Base-by-base conservation (phyloP, 2,329 filamentous ascomycete species). In the Talaromyces atroroseus region DNA sequence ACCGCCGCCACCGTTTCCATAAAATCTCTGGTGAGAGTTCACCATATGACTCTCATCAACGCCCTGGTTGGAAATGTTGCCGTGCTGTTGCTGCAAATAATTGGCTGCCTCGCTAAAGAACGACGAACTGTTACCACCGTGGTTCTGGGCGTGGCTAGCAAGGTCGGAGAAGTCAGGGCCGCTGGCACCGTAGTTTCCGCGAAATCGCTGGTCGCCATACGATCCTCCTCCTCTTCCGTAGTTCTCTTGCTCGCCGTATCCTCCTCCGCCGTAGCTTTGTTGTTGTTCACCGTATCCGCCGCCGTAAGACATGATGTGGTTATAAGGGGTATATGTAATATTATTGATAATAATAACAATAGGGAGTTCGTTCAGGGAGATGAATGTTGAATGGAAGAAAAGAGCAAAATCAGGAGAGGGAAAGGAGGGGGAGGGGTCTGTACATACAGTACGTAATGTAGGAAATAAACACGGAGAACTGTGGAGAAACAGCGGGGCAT, bases 21-120 rank as follows among this genome's bases (percentile, higher is more conserved):
- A 95, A 66, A 87, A 83, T 58, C 87, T 80, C 75, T 91, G 81
- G 76, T 96, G 90, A 62, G 88, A 83, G 63, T 82, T 78, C 21
- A 92, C 82, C 18, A 88, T 87, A 59, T 89, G 76, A 51, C 82
- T 69, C 68, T 88, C 83, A 62, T 88, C 80, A 18, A 88, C 67
- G 34, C 81, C 77, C 54, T 81, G 76, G 40, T 78, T 71, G 40
- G 76, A 68, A 3, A 65, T 58, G 38, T 74, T 68, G 24, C 78
- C 74, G 65, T 82, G 77, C 66, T 81, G 78, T 60, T 82, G 60
- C 11, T 69, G 62, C 40, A 88, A 72, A 68, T 80, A 76, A 52
- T 77, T 75, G 21, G 87, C 68, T 1, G 82, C 83, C 20, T 71
- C 75, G 60, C 74, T 77, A 75, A 88, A 88, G 44, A 87, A 62